A percentile compares a stretch with the other conserved stretches of the same genome.
Evolutionary conservation across 2,329 filamentous ascomycete species (phyloP).

Genomic region (Tolypocladium endophyticum): DNA sequence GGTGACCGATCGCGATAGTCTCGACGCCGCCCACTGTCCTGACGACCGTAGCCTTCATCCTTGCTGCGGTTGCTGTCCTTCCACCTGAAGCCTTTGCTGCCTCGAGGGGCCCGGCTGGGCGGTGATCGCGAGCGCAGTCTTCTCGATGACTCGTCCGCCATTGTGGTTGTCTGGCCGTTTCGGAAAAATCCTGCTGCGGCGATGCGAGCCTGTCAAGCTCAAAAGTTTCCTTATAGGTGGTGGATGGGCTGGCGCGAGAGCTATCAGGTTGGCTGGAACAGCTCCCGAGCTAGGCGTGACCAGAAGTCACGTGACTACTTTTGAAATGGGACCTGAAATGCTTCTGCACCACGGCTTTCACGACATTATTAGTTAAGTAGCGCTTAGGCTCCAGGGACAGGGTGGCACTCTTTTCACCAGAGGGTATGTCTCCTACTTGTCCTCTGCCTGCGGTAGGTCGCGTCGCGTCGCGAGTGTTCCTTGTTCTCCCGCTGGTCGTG

Average conservation of each 20-base stretch:
- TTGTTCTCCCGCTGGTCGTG: neutral
- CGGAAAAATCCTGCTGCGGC: neutral
- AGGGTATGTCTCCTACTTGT: neutral
- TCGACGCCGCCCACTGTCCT: slow-evolving; percentile 23
- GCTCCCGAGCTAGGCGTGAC: neutral
- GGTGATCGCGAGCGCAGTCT: slow-evolving; percentile 17
- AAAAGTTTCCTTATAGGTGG: neutral
- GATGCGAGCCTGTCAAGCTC: neutral
- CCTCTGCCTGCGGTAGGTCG: neutral
- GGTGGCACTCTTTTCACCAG: no score
- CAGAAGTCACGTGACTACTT: neutral
- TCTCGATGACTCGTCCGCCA: slow-evolving; percentile 13
- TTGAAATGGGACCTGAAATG: no score
- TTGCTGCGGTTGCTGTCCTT: slow-evolving; percentile 44
- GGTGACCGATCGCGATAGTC: slow-evolving; percentile 33
- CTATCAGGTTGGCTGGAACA: neutral
- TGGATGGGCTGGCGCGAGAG: neutral
- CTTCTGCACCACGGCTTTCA: neutral
- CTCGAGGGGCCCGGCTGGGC: slow-evolving; percentile 10
- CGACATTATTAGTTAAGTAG: neutral
- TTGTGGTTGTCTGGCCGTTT: slow-evolving; percentile 2
- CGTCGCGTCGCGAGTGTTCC: neutral
- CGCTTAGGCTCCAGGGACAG: neutral
- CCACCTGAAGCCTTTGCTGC: slow-evolving; percentile 39
- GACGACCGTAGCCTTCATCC: slow-evolving; percentile 30